Base-by-base conservation (phyloP, 257 asterid genomes). In the Solanum neorickii region DNA sequence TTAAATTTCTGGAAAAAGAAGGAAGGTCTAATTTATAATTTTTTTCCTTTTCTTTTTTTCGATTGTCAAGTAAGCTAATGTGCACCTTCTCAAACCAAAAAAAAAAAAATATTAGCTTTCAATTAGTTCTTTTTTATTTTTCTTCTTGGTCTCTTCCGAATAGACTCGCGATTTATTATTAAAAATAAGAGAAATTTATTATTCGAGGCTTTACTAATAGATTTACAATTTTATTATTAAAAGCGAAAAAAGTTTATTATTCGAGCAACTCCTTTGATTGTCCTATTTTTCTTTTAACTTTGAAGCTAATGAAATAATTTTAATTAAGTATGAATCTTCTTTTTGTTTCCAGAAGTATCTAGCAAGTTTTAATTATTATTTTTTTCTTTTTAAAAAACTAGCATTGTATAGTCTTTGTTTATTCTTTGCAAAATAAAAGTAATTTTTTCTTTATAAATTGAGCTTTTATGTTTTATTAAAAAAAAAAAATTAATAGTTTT, bases 1-100 rank as follows among this genome's bases (percentile, higher is more conserved):
- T 80, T 80, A 47, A 80, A 80, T 80, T 80, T 80, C 68, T 47
- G 15, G 84, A 29, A 47, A 27, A 80, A 16, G 42, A 18, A 78
- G 25, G 66, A 78, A 78, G 2, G 42, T 44, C 31, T 42, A 13
- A 56, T 56, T 56, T 56, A 56, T 56, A 52, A 52, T 4, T 14
- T 5, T 27, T 15, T 14, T 2, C 15, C n/a, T 16, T 46, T n/a
- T 31, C n/a, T 46, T 44, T 80, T 27, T 46, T 16, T 44, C 46
- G 84, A 39, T 74, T 42, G 0, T 23, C 35, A 68, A 68, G 74
- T 13, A 27, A 68, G n/a, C n/a, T 29, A 70, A 29, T 44, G 62
- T 62, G 83, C 59, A 75, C 56, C 83, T 75, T 23, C 83, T 75
- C 56, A 37, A 74, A 39, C 11, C 7, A 21, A 31, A 23, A 23